A percentile compares a stretch with the other conserved stretches of the same genome.
Conservation (phyloP, 2,329 filamentous ascomycete species). For the Fragosphaeria purpurea region DNA sequence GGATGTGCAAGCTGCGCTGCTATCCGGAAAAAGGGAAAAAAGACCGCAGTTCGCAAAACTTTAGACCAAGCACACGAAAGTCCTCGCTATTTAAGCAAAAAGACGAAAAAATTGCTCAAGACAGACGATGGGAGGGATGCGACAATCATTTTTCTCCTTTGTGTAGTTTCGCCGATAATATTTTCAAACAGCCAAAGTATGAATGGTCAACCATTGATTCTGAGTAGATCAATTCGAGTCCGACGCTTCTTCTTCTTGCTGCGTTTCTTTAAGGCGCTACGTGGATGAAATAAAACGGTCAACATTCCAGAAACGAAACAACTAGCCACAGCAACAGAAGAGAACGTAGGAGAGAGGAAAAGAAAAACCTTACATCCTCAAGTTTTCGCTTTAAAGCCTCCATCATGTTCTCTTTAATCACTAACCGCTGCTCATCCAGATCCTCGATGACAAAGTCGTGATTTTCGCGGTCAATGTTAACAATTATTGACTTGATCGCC, state of each 20-base stretch:
- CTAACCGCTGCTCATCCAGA: slow-evolving; percentile 64
- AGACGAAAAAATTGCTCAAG: too few relatives aligned
- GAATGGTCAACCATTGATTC: too few relatives aligned
- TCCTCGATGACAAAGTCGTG: slow-evolving; percentile 70
- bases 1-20: slow-evolving; percentile 65
- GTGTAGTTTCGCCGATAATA: too few relatives aligned
- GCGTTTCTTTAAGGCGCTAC: slow-evolving; percentile 23
- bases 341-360: background rate
- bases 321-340: too few relatives aligned
- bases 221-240: slow-evolving; percentile 10
- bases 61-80: slow-evolving; percentile 26
- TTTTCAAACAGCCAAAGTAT: too few relatives aligned
- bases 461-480: slow-evolving; percentile 60
- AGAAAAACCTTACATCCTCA: slow-evolving; percentile 48
- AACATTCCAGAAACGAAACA: too few relatives aligned
- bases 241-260: slow-evolving; percentile 21
- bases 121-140: too few relatives aligned
- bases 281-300: background rate
- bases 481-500: slow-evolving; percentile 79
- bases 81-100: too few relatives aligned
- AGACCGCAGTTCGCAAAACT: slow-evolving; percentile 80
- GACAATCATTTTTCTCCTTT: too few relatives aligned
- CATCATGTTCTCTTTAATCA: slow-evolving; percentile 67
- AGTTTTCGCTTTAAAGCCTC: slow-evolving; percentile 56
- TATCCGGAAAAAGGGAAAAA: slow-evolving; percentile 67